phyloP scores from a whole-genome alignment of 2,329 filamentous ascomycete genomes.

The Colletotrichum limetticola region DNA sequence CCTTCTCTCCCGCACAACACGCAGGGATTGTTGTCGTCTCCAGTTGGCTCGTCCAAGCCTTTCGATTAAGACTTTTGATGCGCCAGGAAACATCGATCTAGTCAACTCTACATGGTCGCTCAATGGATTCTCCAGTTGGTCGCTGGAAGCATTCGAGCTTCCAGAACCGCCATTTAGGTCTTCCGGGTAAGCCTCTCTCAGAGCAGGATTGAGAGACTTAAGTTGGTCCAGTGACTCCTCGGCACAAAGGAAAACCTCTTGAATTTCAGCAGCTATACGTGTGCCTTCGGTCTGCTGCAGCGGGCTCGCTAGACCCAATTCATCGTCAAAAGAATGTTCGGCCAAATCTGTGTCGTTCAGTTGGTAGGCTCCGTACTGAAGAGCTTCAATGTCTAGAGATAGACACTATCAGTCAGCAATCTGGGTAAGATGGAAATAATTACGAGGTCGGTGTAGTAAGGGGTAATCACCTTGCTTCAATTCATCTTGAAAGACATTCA shows the following conservation, averaged over 20 bases:
- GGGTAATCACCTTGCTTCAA: not conserved
- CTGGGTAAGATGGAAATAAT: not conserved
- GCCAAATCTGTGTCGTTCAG: not conserved
- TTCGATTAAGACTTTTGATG: not conserved
- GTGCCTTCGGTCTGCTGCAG: not conserved
- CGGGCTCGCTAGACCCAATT: not conserved
- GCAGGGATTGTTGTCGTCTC: constrained; percentile 1
- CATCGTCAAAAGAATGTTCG: not conserved
- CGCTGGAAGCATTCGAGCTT: not conserved
- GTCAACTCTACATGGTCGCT: not conserved
- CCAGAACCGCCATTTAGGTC: not conserved
- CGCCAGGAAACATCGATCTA: not conserved
- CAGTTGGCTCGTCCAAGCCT: constrained; percentile 17
- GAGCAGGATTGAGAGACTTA: not conserved
- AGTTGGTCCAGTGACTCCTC: not conserved
- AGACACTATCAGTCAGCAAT: not conserved
- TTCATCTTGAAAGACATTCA: not conserved
- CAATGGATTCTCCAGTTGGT: not conserved
- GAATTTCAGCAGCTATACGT: not conserved
- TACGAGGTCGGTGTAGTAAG: not conserved
- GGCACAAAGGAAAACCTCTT: not conserved
- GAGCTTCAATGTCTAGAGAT: not conserved
- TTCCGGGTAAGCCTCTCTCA: constrained; percentile 4
- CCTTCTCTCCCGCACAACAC: not conserved
- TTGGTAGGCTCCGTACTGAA: not conserved